phyloP scores from a whole-genome alignment of 305 asterid species.

The Fraxinus albicans region DNA sequence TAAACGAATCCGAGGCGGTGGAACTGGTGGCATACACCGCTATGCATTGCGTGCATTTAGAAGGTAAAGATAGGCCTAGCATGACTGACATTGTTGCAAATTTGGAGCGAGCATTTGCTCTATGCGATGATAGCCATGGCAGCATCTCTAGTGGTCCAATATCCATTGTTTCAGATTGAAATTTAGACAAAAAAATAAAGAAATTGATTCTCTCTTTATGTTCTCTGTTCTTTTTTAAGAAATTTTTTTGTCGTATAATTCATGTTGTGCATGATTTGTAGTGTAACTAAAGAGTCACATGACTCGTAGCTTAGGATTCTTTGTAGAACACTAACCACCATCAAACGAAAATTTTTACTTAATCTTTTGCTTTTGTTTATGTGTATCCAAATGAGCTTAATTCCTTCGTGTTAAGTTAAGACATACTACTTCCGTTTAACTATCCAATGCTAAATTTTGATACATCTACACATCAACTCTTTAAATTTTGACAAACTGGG shows the following conservation, averaged over 20 bases:
- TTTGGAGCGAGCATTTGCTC: constrained; percentile 74
- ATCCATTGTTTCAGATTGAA: constrained; percentile 67
- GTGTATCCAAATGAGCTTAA: neutral
- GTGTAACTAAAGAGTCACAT: constrained; percentile 32
- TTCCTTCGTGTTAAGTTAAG: neutral
- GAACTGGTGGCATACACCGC: constrained; percentile 89
- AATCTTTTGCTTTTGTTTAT: neutral
- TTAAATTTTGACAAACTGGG: neutral
- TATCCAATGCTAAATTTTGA: neutral
- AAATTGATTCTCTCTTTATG: constrained; percentile 15
- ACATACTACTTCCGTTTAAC: neutral
- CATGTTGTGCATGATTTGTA: constrained; percentile 23
- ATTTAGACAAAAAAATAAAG: constrained; percentile 1
- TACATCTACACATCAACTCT: neutral
- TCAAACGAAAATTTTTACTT: neutral
- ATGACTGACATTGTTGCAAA: constrained; percentile 78
- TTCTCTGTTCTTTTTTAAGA: neutral
- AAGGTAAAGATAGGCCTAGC: constrained; percentile 84
- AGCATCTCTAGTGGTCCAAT: constrained; percentile 72
- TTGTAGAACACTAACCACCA: constrained; percentile 28
- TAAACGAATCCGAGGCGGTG: constrained; percentile 69
- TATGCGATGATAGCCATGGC: constrained; percentile 74
- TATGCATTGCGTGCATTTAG: constrained; percentile 86
- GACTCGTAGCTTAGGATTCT: constrained; percentile 26
- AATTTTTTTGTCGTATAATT: constrained; percentile 7